These are phyloP conservation scores for Bruguiera parviflora DNA, from an alignment of 345 rosid species.

Conservation along the genomic window DNA sequence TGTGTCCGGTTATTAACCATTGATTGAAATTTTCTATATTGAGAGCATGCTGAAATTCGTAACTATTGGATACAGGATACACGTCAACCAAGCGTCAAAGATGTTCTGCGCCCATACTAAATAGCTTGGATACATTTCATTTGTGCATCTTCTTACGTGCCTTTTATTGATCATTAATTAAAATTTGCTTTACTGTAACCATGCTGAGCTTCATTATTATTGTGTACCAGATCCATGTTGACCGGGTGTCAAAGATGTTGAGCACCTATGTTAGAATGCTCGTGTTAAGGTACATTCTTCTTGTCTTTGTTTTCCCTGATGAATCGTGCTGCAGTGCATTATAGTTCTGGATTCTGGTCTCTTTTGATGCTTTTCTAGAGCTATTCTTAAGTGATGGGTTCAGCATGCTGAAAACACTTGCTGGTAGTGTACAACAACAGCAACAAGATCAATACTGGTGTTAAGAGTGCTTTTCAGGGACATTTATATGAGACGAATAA, in stretches of 20 bases:
- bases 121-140: constrained; percentile 25
- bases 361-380: too few relatives aligned
- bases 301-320: not conserved
- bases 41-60: too few relatives aligned
- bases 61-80: constrained; percentile 33
- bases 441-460: too few relatives aligned
- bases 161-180: too few relatives aligned
- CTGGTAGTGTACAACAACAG: too few relatives aligned
- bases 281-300: constrained; percentile 25
- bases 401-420: too few relatives aligned
- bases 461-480: too few relatives aligned
- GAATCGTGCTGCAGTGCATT: not conserved
- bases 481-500: too few relatives aligned
- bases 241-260: constrained; percentile 27
- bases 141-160: not conserved
- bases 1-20: too few relatives aligned
- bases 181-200: not conserved
- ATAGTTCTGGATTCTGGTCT: too few relatives aligned
- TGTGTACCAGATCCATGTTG: constrained; percentile 31
- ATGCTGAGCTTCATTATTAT: not conserved
- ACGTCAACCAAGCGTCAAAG: constrained; percentile 27
- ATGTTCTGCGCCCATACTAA: constrained; percentile 25
- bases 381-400: too few relatives aligned
- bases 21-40: too few relatives aligned
- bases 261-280: constrained; percentile 27